Conservation (phyloP, 108 stramenopile species). For the Cyclostephanos tholiformis region DNA sequence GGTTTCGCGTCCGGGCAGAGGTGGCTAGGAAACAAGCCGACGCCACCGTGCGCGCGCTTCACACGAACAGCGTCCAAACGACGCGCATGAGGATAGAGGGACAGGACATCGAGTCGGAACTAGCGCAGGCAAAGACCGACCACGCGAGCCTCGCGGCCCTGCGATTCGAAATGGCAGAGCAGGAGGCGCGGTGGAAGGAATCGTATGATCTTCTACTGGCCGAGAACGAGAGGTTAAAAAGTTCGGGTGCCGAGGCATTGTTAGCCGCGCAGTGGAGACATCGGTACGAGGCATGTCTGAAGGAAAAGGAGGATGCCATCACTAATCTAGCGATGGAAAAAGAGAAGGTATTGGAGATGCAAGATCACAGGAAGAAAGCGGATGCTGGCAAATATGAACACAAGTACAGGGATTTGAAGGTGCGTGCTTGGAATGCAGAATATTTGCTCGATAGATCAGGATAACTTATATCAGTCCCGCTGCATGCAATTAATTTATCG, state of each 20-base stretch:
- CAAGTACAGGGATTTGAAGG: slow-evolving; percentile 88
- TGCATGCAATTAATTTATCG: not conserved
- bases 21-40: slow-evolving; percentile 82
- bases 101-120: slow-evolving; percentile 56
- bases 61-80: slow-evolving; percentile 68
- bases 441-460: too few relatives aligned
- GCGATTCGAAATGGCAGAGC: slow-evolving; percentile 68
- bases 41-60: slow-evolving; percentile 77
- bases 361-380: slow-evolving; percentile 41
- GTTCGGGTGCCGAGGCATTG: slow-evolving; percentile 85
- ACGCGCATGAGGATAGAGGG: slow-evolving; percentile 76
- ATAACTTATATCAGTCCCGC: too few relatives aligned
- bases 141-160: slow-evolving; percentile 55
- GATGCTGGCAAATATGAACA: slow-evolving; percentile 77
- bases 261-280: slow-evolving; percentile 93
- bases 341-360: slow-evolving; percentile 53
- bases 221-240: slow-evolving; percentile 84
- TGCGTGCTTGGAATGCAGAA: too few relatives aligned
- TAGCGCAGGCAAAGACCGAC: slow-evolving; percentile 62
- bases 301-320: slow-evolving; percentile 83
- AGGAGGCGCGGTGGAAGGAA: slow-evolving; percentile 90
- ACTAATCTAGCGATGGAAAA: slow-evolving; percentile 60
- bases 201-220: slow-evolving; percentile 80
- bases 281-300: slow-evolving; percentile 82
- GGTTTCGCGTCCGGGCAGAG: slow-evolving; percentile 85